A percentile compares a stretch with the other conserved stretches of the same genome.
phyloP scores from a whole-genome alignment of 805 yeast genomes.

The Metschnikowia bowlesiae region DNA sequence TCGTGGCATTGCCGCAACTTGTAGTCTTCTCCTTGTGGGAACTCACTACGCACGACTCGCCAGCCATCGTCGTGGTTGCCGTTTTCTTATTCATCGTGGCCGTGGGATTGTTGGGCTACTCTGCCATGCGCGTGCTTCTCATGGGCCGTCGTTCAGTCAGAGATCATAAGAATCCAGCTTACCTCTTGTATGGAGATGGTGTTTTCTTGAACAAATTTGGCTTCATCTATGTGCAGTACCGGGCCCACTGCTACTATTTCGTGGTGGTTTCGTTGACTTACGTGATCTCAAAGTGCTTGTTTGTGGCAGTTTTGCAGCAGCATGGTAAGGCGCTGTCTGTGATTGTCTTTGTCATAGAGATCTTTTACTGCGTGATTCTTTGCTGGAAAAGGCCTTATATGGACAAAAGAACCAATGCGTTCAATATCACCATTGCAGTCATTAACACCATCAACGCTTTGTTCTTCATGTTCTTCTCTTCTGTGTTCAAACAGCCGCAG shows the following conservation, averaged over 20 bases:
- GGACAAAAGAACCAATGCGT: constrained; percentile 92
- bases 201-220: constrained; percentile 82
- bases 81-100: constrained; percentile 59
- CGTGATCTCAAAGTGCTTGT: constrained; percentile 66
- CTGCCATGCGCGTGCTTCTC: constrained; percentile 67
- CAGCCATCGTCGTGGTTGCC: constrained; percentile 79
- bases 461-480: constrained; percentile 85
- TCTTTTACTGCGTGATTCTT: constrained; percentile 59
- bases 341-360: constrained; percentile 69
- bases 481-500: constrained; percentile 75
- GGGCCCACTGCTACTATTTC: constrained; percentile 86
- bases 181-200: constrained; percentile 79
- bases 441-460: constrained; percentile 78
- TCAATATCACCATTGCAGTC: constrained; percentile 80
- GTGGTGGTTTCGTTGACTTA: constrained; percentile 61
- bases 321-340: constrained; percentile 82
- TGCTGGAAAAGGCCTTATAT: constrained; percentile 81
- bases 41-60: constrained; percentile 75
- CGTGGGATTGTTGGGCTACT: constrained; percentile 59
- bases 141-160: constrained; percentile 68
- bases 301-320: constrained; percentile 80
- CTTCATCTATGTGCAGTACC: constrained; percentile 84
- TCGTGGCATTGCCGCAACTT: constrained; percentile 85
- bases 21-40: constrained; percentile 85
- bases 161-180: constrained; percentile 87